Percentiles rank a stretch among this genome's conserved stretches.
Evolutionary conservation across 805 yeast species (phyloP).

Genomic region (Lipomyces kockii): DNA sequence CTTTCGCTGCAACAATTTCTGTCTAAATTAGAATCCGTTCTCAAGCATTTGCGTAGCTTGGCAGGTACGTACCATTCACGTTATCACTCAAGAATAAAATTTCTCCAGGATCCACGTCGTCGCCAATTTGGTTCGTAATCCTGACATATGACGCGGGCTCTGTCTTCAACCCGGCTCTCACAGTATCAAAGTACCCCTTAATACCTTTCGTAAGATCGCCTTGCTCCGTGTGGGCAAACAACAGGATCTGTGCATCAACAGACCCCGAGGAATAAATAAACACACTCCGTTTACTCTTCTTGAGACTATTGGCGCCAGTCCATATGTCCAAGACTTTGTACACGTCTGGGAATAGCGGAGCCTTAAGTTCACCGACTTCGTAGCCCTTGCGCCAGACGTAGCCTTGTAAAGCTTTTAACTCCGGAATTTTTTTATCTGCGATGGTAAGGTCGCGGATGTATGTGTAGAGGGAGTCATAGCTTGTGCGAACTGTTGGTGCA

Average conservation of each 20-base stretch:
- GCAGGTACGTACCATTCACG: slow-evolving; percentile 45
- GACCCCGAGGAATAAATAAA: slow-evolving; percentile 91
- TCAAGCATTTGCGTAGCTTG: neutral
- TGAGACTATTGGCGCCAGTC: slow-evolving; percentile 36
- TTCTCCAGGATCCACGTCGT: slow-evolving; percentile 44
- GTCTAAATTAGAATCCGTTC: neutral
- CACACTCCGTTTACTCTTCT: slow-evolving; percentile 44
- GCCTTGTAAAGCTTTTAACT: slow-evolving; percentile 80
- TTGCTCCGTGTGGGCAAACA: slow-evolving; percentile 66
- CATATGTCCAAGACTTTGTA: slow-evolving; percentile 57
- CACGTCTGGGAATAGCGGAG: slow-evolving; percentile 80
- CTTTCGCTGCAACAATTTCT: slow-evolving; percentile 77
- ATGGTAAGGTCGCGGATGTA: slow-evolving; percentile 64
- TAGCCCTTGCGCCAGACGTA: slow-evolving; percentile 82
- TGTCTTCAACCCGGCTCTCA: slow-evolving; percentile 76
- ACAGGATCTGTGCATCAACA: slow-evolving; percentile 79
- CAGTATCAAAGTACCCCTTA: slow-evolving; percentile 80
- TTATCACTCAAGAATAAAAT: slow-evolving; percentile 81
- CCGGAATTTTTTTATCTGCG: slow-evolving; percentile 76
- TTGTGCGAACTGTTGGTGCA: slow-evolving; percentile 47
- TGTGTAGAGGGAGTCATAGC: slow-evolving; percentile 46
- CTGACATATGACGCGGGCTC: slow-evolving; percentile 60
- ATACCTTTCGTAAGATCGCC: slow-evolving; percentile 60
- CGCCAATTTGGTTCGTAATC: slow-evolving; percentile 51
- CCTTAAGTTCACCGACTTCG: slow-evolving; percentile 70